Evolutionary conservation across 495 filamentous ascomycete species (phyloP).

Genomic region (Podospora anserina): DNA sequence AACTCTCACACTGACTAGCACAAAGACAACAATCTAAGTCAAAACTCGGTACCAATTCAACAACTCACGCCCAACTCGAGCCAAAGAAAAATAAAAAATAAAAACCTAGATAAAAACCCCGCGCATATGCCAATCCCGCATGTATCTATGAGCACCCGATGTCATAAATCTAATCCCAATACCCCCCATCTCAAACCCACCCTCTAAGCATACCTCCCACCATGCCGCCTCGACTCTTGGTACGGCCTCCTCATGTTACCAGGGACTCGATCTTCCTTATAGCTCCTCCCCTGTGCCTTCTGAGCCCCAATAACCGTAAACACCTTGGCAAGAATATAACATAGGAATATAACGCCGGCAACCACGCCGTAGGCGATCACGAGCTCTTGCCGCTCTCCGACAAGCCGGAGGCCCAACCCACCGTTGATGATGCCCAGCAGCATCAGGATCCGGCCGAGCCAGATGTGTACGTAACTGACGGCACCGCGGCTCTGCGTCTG

Average conservation of each 20-base stretch:
- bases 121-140: not conserved
- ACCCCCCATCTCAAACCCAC: not conserved
- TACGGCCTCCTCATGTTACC: slow-evolving; percentile 9
- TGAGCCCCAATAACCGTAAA: not conserved
- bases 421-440: slow-evolving; percentile 68
- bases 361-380: slow-evolving; percentile 60
- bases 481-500: slow-evolving; percentile 47
- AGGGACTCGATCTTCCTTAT: slow-evolving; percentile 6
- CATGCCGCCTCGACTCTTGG: slow-evolving; percentile 7
- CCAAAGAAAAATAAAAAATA: not conserved
- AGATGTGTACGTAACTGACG: slow-evolving; percentile 63
- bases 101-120: not conserved
- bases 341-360: slow-evolving; percentile 49
- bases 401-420: slow-evolving; percentile 61
- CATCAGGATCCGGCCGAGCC: slow-evolving; percentile 64
- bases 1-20: not conserved
- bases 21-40: not conserved
- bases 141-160: not conserved
- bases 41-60: not conserved
- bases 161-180: not conserved
- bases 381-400: slow-evolving; percentile 40
- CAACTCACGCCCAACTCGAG: not conserved
- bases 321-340: slow-evolving; percentile 39
- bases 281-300: not conserved
- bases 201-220: slow-evolving; percentile 6